Base-by-base conservation (phyloP, 2,329 filamentous ascomycete species). In the Aspergillus puulaauensis region DNA sequence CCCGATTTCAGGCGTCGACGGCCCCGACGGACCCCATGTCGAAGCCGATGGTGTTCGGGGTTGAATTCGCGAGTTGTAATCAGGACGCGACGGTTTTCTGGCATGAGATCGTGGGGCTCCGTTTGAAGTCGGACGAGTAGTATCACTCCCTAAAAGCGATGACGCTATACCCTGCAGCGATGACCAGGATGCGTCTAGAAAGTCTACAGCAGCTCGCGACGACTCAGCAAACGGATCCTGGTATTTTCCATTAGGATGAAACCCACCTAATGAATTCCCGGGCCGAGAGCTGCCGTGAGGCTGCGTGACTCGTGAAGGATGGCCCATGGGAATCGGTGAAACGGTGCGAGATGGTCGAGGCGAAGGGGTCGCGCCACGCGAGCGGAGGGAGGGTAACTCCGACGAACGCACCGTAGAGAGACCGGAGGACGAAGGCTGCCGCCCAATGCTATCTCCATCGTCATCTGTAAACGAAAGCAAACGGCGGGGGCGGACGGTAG, bases 81-180 rank as follows among this genome's bases (percentile, higher is more conserved):
- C 71, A 12, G 74, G 68, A 14, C 68, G 68, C n/a, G 74, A 78
- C 17, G 70, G 70, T 56, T 77, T 76, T 55, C 74, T 65, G 14
- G 64, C 58, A 57, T 73, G 69, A 17, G 64, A 56, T 24, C 68
- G 69, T 21, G 66, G 27, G 12, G 64, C 49, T 58, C 70, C 70
- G 56, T 68, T 67, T 19, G 70, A 56, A 35, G 68, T 58, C 5
- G 66, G 58, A 24, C 65, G 63, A 39, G 69, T 65, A 31, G 63
- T 65, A 58, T 79, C 76, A 49, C 70, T 76, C n/a, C 78, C 77
- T 41, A 80, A 55, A 27, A 80, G 69, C n/a, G 76, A 77, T 3
- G 79, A 80, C n/a, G 79, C 78, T 44, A 81, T 62, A 39, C 72
- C 77, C 63, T 80, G 77, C 47, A 81, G 66, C 15, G 78, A 80